A percentile compares a stretch with the other conserved stretches of the same genome.
phyloP scores from a whole-genome alignment of 208 protist genomes.

The Leishmania aethiopica region DNA sequence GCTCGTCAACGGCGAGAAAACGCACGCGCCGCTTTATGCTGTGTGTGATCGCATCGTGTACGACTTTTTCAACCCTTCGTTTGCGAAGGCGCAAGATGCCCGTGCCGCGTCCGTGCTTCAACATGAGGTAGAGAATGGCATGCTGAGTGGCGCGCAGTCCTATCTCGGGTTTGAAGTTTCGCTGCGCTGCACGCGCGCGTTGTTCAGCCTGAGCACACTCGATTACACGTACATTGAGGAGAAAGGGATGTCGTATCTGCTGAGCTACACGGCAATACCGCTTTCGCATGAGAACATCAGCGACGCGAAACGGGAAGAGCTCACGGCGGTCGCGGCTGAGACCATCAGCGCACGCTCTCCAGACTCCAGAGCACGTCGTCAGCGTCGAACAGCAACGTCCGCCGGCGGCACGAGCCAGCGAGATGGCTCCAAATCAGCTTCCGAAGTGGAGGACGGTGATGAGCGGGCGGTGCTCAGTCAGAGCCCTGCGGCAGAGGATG shows the following conservation, averaged over 20 bases:
- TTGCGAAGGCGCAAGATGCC: conserved; percentile 59
- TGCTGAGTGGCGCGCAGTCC: conserved; percentile 75
- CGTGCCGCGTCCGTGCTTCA: conserved; percentile 25
- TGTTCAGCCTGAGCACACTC: conserved; percentile 73
- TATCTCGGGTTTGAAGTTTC: conserved; percentile 84
- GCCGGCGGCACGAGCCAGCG: too few species aligned
- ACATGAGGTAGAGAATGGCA: conserved; percentile 28
- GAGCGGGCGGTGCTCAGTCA: neutral
- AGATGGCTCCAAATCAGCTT: neutral
- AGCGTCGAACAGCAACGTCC: neutral
- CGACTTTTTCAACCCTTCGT: conserved; percentile 85
- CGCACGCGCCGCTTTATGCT: conserved; percentile 67
- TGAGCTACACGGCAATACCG: conserved; percentile 54
- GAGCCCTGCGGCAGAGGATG: neutral
- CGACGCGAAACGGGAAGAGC: neutral
- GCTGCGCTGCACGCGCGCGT: conserved; percentile 78
- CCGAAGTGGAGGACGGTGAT: neutral
- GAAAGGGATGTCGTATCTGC: conserved; percentile 66
- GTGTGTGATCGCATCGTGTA: conserved; percentile 84
- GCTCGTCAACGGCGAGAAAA: conserved; percentile 64
- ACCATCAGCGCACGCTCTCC: neutral
- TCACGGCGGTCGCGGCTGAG: neutral
- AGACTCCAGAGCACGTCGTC: neutral
- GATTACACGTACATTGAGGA: conserved; percentile 87
- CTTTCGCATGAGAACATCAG: conserved; percentile 26